phyloP scores from a whole-genome alignment of 2,329 filamentous ascomycete species.

The Pseudocercospora pini-densiflorae region DNA sequence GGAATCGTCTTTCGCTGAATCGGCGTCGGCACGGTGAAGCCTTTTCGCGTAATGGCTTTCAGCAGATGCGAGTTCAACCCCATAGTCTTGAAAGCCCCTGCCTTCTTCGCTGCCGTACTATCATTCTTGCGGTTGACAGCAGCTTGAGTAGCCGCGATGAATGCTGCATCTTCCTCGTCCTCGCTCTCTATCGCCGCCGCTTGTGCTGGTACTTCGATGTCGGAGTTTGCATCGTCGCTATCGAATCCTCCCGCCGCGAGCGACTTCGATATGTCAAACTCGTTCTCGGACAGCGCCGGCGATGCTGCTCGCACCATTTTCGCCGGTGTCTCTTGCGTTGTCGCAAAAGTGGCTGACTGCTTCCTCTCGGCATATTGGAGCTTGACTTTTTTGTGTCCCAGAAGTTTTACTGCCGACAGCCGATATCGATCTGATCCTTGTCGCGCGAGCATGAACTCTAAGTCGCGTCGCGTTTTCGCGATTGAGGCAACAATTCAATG shows the following conservation, averaged over 20 bases:
- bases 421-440: background rate
- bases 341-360: background rate
- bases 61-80: conserved; percentile 80
- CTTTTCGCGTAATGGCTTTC: conserved; percentile 90
- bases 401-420: background rate
- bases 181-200: conserved; percentile 19
- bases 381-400: background rate
- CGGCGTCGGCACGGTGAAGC: conserved; percentile 93
- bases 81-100: conserved; percentile 97
- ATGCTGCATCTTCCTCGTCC: conserved; percentile 69
- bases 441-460: background rate
- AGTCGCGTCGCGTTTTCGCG: background rate
- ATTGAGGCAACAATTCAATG: background rate
- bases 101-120: conserved; percentile 88
- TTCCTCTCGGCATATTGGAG: background rate
- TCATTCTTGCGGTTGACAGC: conserved; percentile 84
- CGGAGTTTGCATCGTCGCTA: conserved; percentile 42
- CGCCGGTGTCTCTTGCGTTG: background rate
- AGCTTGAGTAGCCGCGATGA: conserved; percentile 86
- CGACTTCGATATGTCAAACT: conserved; percentile 84
- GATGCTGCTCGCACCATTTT: conserved; percentile 64
- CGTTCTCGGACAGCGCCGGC: conserved; percentile 83
- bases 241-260: conserved; percentile 58
- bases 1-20: conserved; percentile 98
- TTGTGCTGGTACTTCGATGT: conserved; percentile 15